phyloP scores from a whole-genome alignment of 345 rosid genomes.

The Psidium guajava region DNA sequence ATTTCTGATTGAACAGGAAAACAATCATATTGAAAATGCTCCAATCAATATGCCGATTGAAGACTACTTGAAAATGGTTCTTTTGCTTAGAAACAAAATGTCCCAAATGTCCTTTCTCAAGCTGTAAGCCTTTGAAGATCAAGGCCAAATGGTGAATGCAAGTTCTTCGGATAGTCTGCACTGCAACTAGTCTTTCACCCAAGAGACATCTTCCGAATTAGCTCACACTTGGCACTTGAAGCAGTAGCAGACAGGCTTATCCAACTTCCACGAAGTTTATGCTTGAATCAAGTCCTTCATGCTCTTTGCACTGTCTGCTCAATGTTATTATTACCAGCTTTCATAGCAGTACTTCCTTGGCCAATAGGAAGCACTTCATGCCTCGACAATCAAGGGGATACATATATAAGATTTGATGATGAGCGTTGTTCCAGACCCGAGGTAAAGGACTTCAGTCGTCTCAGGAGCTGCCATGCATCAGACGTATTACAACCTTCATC shows the following conservation, averaged over 20 bases:
- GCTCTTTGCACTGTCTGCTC: not conserved
- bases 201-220: not conserved
- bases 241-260: not conserved
- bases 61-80: not conserved
- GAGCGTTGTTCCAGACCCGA: conserved; percentile 7
- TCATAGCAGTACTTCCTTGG: not conserved
- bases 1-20: not conserved
- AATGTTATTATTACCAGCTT: not conserved
- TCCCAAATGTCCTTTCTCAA: not conserved
- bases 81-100: not conserved
- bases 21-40: not conserved
- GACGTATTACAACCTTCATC: conserved; percentile 51
- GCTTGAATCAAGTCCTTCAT: not conserved
- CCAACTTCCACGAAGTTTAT: not conserved
- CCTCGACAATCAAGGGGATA: conserved; percentile 27
- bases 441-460: conserved; percentile 31
- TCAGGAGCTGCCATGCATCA: conserved; percentile 69
- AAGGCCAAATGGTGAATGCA: not conserved
- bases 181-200: not conserved
- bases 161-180: not conserved
- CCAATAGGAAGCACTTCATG: not conserved
- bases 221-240: not conserved
- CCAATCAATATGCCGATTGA: not conserved
- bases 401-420: conserved; percentile 10
- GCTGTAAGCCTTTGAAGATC: not conserved